Evolutionary conservation across 371 early-diverging fungal species (phyloP), one percentile per base, ranked within the genome.

Genomic region (Haplosporangium sp.): DNA sequence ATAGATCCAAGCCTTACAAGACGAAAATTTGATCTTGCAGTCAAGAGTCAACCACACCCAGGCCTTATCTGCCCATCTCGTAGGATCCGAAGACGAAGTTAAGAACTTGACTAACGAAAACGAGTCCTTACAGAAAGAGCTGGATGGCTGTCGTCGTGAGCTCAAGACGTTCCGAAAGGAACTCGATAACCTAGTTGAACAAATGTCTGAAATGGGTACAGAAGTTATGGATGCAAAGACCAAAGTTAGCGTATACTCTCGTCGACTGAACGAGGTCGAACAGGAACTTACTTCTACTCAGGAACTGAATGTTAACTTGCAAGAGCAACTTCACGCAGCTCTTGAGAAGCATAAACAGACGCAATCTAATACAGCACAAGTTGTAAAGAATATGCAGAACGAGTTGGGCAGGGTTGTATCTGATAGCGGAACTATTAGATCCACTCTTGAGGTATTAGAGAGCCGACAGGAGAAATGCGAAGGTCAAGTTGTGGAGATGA

Each of bases 201-300:
- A 91, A 60, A 77, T 91, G 69, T 86, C 87, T 48, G 90, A 91
- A 55, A 91, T 91, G 90, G 88, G 89, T 0, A 84, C 85, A 20
- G 91, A 91, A 75, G 89, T 91, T 84, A 83, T 87, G 78, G 83
- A 83, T 37, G 90, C 91, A 38, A 86, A 88, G 56, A 81, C 78
- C 37, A 86, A 88, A 74, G 91, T 89, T 13, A 86, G 83, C 65
- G 71, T 87, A 39, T 91, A 90, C 69, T 86, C 91, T 39, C 88
- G 89, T 63, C 82, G 89, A 60, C 69, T 90, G 65, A 85, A 85
- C 11, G 91, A 91, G 56, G 90, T 90, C 0, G 91, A 91, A 67
- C 91, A 91, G 69, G 89, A 87, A 38, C 72, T 91, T n/a, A 83
- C 85, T 13, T 74, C 89, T 5, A 90, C 91, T 1, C 88, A 89